Conservation (phyloP, 495 filamentous ascomycete species). For the Sordaria brevicollis region DNA sequence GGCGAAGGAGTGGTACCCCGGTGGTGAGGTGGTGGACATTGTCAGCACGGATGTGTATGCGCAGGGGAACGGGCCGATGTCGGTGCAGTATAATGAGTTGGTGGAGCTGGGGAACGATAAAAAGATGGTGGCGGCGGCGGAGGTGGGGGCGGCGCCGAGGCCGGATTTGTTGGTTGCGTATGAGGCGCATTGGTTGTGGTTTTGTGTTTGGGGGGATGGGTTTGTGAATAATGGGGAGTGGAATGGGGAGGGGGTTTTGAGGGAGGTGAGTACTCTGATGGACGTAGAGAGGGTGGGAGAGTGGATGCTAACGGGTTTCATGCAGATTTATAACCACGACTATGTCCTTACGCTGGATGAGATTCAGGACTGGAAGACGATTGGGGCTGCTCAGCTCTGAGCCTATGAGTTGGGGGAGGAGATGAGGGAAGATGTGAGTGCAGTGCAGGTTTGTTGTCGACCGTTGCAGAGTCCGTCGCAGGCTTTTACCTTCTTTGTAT, state of each 20-base stretch:
- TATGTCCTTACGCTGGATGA: conserved; percentile 34
- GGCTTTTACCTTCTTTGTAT: not conserved
- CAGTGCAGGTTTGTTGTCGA: not conserved
- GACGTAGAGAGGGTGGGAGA: not conserved
- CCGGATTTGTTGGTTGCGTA: conserved; percentile 31
- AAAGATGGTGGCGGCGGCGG: conserved; percentile 36
- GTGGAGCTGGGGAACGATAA: conserved; percentile 30
- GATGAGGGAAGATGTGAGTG: not conserved
- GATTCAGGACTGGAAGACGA: conserved; percentile 25
- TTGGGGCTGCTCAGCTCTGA: not conserved
- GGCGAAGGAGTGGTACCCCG: conserved; percentile 34
- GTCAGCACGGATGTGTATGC: conserved; percentile 27
- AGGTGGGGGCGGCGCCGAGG: conserved; percentile 35
- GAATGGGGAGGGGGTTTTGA: conserved; percentile 26
- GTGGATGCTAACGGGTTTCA: not conserved
- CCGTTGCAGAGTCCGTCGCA: not conserved
- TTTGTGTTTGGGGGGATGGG: conserved; percentile 31
- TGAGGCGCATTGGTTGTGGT: conserved; percentile 37
- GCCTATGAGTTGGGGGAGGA: not conserved
- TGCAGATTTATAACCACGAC: conserved; percentile 20
- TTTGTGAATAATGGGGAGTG: conserved; percentile 26
- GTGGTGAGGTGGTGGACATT: conserved; percentile 32
- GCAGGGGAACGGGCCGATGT: conserved; percentile 28
- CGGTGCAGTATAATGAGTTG: conserved; percentile 32
- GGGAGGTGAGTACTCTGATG: conserved; percentile 6